Evolutionary conservation across 177 flowering plant genomes (phyloP).

Genomic region (Tripterygium wilfordii): DNA sequence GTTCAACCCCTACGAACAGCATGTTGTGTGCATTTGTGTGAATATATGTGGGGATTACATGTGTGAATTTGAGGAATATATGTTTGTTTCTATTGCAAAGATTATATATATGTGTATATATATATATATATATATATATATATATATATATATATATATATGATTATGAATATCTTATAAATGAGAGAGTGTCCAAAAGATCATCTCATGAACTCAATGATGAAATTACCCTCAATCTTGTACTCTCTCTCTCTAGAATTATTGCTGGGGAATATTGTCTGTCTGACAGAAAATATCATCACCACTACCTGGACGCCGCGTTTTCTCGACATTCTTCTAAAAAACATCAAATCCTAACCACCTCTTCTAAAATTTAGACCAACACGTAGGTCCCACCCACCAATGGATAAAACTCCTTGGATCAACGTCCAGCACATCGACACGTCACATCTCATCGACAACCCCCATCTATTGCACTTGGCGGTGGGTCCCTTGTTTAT

Average conservation of each 20-base stretch:
- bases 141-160: no score
- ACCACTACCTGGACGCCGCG: conserved; percentile 15
- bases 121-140: no score
- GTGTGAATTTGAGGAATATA: no score
- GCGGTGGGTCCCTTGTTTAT: background rate
- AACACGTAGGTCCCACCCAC: conserved; percentile 3
- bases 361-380: background rate
- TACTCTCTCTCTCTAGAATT: background rate
- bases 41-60: no score
- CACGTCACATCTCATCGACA: no score
- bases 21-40: no score
- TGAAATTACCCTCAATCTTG: conserved; percentile 3
- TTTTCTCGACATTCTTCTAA: background rate
- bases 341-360: background rate
- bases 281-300: background rate
- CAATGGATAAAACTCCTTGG: background rate
- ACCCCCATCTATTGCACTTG: no score
- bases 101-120: no score
- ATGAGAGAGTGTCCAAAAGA: no score
- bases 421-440: background rate
- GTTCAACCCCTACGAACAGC: no score
- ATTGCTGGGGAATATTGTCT: conserved; percentile 1
- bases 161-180: no score
- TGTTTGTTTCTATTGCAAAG: no score
- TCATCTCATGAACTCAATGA: background rate